Conservation (phyloP, 1,284 basidiomycete species). For the Pseudozyma tsukubaensis region DNA sequence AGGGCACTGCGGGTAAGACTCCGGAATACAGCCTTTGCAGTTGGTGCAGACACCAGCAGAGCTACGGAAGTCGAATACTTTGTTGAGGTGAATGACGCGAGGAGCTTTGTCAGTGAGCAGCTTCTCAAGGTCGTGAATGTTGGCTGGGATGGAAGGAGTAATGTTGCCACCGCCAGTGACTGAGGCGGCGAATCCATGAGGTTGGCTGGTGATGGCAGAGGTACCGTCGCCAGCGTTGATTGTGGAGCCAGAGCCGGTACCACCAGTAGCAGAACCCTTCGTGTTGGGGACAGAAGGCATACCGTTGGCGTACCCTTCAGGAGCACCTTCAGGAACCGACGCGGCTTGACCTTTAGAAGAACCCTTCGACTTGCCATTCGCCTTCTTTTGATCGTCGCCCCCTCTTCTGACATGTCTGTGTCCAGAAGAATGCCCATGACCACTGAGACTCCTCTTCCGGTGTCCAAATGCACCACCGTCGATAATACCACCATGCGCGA, state of each 20-base stretch:
- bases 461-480: conserved; percentile 1
- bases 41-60: conserved; percentile 50
- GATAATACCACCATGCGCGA: neutral
- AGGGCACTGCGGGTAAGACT: conserved; percentile 60
- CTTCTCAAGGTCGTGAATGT: conserved; percentile 63
- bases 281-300: conserved; percentile 12
- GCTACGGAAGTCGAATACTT: conserved; percentile 68
- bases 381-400: neutral
- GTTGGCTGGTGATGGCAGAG: conserved; percentile 15
- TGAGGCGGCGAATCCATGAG: conserved; percentile 61
- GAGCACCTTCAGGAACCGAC: neutral
- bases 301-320: conserved; percentile 9
- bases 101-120: conserved; percentile 67
- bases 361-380: neutral
- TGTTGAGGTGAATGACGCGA: conserved; percentile 68
- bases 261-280: conserved; percentile 1
- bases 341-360: neutral
- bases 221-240: neutral
- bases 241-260: neutral
- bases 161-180: conserved; percentile 69
- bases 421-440: neutral
- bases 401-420: conserved; percentile 10
- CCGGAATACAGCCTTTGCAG: conserved; percentile 57
- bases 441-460: conserved; percentile 11
- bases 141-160: conserved; percentile 64